phyloP scores from a whole-genome alignment of 768 basidiomycete genomes.

The Russula olivacea region DNA sequence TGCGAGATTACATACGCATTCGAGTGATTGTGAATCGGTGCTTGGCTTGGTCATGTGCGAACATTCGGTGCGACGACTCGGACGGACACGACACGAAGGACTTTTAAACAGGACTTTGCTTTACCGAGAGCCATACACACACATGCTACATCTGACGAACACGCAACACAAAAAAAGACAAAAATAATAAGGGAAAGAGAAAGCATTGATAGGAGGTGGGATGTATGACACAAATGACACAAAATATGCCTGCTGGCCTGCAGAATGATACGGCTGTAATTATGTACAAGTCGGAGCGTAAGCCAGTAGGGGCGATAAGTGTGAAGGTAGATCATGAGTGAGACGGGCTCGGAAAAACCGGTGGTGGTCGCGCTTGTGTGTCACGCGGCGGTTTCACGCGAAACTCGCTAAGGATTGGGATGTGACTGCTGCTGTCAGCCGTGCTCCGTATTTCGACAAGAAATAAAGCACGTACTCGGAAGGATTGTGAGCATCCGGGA shows the following conservation, averaged over 20 bases:
- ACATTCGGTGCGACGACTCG: neutral
- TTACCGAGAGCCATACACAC: slow-evolving; percentile 37
- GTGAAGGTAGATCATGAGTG: slow-evolving; percentile 30
- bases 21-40: neutral
- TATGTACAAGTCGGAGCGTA: slow-evolving; percentile 19
- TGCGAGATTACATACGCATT: neutral
- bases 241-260: slow-evolving; percentile 7
- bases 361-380: slow-evolving; percentile 33
- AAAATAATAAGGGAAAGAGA: slow-evolving; percentile 17
- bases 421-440: slow-evolving; percentile 46
- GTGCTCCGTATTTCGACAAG: slow-evolving; percentile 18
- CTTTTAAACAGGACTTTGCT: slow-evolving; percentile 28
- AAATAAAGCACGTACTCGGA: slow-evolving; percentile 63
- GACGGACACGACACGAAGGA: neutral
- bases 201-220: slow-evolving; percentile 22
- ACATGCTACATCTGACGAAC: slow-evolving; percentile 38
- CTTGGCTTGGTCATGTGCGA: neutral
- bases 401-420: slow-evolving; percentile 69
- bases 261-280: slow-evolving; percentile 11
- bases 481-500: slow-evolving; percentile 95
- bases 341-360: slow-evolving; percentile 37
- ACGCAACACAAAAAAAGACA: slow-evolving; percentile 19
- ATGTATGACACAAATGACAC: slow-evolving; percentile 22
- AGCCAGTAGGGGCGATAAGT: slow-evolving; percentile 7
- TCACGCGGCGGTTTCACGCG: slow-evolving; percentile 70